Percentiles rank a stretch among this genome's conserved stretches.
Evolutionary conservation across 139 green algal species (phyloP).

Genomic region (Ostreobium quekettii): DNA sequence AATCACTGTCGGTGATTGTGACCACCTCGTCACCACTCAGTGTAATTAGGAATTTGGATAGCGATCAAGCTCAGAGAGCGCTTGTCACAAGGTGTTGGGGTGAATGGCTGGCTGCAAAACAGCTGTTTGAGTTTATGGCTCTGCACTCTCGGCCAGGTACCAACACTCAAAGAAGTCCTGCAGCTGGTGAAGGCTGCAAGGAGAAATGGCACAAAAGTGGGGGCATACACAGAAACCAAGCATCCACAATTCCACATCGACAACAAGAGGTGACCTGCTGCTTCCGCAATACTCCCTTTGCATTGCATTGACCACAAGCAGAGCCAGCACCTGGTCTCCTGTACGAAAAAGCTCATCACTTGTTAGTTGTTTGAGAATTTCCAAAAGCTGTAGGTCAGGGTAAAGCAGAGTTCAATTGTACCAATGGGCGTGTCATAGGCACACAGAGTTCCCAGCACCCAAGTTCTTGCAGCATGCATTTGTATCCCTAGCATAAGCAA

Average conservation of each 20-base stretch:
- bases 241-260: constrained; percentile 2
- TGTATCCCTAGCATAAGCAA: no score
- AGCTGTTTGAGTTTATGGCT: not conserved
- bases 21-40: not conserved
- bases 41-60: not conserved
- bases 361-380: not conserved
- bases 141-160: constrained; percentile 4
- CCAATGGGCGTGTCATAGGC: no score
- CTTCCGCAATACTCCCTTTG: not conserved
- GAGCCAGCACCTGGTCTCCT: not conserved
- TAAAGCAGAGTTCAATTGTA: not conserved
- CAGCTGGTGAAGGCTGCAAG: constrained; percentile 7
- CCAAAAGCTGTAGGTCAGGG: not conserved
- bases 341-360: not conserved
- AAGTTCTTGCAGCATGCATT: no score
- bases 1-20: not conserved
- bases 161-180: constrained; percentile 6
- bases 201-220: constrained; percentile 7
- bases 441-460: no score
- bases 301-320: not conserved
- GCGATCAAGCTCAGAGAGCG: no score
- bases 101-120: not conserved
- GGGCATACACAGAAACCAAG: constrained; percentile 18
- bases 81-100: no score
- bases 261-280: not conserved